Evolutionary conservation across 306 rosid species (phyloP).

Genomic region (Ammopiptanthus mongolicus): DNA sequence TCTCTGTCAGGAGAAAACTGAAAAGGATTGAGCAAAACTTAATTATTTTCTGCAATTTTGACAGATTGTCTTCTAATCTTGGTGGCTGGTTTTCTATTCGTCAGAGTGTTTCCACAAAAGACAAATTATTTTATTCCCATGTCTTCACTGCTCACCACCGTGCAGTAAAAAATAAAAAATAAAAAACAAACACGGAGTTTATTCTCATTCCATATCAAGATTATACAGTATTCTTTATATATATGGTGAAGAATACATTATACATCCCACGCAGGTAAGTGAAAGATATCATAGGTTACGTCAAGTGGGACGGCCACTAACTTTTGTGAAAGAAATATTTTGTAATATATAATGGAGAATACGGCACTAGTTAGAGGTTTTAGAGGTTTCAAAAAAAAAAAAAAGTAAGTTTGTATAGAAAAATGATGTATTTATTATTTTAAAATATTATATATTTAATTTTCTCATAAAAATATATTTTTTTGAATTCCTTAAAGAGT

Average conservation of each 20-base stretch:
- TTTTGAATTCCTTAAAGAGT: too few species aligned
- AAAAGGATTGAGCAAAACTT: background rate
- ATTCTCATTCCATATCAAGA: background rate
- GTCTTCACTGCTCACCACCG: background rate
- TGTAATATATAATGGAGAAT: too few species aligned
- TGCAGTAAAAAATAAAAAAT: background rate
- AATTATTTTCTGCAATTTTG: conserved; percentile 12
- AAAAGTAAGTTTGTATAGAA: too few species aligned
- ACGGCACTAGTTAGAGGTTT: too few species aligned
- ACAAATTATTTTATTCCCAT: background rate
- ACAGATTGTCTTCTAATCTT: conserved; percentile 11
- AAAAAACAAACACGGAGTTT: background rate
- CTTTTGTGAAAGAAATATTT: background rate
- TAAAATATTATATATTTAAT: too few species aligned
- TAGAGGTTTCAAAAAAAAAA: too few species aligned
- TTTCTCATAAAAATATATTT: too few species aligned
- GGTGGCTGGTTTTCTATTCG: background rate
- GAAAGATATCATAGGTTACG: background rate
- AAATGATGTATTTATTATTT: too few species aligned
- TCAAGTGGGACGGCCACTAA: background rate
- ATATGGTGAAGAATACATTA: background rate
- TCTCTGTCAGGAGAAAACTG: conserved; percentile 3
- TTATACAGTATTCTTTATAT: background rate
- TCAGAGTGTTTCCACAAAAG: background rate
- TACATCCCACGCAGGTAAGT: background rate